Evolutionary conservation across 192 early-diverging fungal species (phyloP), one percentile per base, ranked within the genome.

Genomic region (Mortierella alpina): DNA sequence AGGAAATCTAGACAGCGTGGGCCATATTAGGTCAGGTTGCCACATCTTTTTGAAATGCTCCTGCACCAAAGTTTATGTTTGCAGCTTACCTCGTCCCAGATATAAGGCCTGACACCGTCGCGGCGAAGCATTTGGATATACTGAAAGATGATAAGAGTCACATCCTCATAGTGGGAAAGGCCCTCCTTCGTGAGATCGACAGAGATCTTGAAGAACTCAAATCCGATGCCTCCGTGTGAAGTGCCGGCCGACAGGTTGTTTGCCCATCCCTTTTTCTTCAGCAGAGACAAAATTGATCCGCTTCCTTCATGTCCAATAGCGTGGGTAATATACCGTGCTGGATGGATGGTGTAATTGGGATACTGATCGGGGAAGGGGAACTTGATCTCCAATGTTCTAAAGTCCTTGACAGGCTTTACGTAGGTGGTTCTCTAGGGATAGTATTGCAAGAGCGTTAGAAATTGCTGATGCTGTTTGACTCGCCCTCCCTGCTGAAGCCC

Each of bases 201-300:
- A 15, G 85, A 86, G 63, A 99, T 88, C 75, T 90, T 93, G 87
- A 97, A 94, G 76, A 98, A 90, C 51, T 91, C 86, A 88, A 95
- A 91, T 63, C 90, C 86, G 78, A 88, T 89, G 4, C 88, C 90
- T 50, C 91, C 91, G 54, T 86, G 84, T 20, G 84, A 85, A 5
- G 85, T 72, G 23, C 94, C 92, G 0, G 91, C 93, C 14, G 88
- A 86, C 49, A 96, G 82, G 45, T 87, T 87, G 48, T 93, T 90
- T 2, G 95, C 95, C 98, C 98, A 99, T 3, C 96, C 94, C 62
- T 93, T 91, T 71, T 92, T 88, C 73, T 97, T 98, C 44, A 99
- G 83, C 39, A 91, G 73, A 5, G 94, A 94, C 22, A 97, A 83
- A 53, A 98, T 84, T 10, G 96, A 97, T 11, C 98, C 98, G 45